Evolutionary conservation across 805 yeast genomes (phyloP).

Genomic region (Debaryomyces hansenii): DNA sequence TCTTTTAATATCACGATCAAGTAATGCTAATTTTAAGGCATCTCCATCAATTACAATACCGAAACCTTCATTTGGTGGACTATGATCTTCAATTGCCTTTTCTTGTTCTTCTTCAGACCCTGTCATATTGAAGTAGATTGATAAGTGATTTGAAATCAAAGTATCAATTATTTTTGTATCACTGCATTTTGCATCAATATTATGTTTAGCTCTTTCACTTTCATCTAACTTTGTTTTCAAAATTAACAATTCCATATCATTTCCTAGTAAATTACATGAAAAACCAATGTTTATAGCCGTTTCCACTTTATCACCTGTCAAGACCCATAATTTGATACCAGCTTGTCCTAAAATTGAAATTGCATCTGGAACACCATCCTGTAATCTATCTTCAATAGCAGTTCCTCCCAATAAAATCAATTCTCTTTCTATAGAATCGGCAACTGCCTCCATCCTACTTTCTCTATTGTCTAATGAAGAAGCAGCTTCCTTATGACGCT

Average conservation of each 20-base stretch:
- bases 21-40: constrained; percentile 53
- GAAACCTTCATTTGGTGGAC: constrained; percentile 64
- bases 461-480: constrained; percentile 65
- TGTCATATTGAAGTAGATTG: constrained; percentile 53
- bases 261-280: constrained; percentile 74
- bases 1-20: constrained; percentile 41
- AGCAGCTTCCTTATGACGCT: constrained; percentile 62
- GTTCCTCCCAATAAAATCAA: constrained; percentile 75
- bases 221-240: constrained; percentile 38
- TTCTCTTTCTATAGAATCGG: constrained; percentile 70
- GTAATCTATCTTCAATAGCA: constrained; percentile 82
- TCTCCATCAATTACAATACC: constrained; percentile 83
- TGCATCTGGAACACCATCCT: constrained; percentile 85
- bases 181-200: constrained; percentile 21
- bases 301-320: constrained; percentile 88
- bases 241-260: constrained; percentile 72
- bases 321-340: constrained; percentile 82
- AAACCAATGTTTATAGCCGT: constrained; percentile 88
- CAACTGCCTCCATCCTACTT: constrained; percentile 70
- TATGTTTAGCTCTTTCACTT: constrained; percentile 24
- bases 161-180: constrained; percentile 41
- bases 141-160: constrained; percentile 53
- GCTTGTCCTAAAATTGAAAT: constrained; percentile 69
- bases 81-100: constrained; percentile 54
- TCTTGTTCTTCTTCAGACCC: constrained; percentile 61